Base-by-base conservation (phyloP, 2,329 filamentous ascomycete species). In the Penicillium sp. region DNA sequence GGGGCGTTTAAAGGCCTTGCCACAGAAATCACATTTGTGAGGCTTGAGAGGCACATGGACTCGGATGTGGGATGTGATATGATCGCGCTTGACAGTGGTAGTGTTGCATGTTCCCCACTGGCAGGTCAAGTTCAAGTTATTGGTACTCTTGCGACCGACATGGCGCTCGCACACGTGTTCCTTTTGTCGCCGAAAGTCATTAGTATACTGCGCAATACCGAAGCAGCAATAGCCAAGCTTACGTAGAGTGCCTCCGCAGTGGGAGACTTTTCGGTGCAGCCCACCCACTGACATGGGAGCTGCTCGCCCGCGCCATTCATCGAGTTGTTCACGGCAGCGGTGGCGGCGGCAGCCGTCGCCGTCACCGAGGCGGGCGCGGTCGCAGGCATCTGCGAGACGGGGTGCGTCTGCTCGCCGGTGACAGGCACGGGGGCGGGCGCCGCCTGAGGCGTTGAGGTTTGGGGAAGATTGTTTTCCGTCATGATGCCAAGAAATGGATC, bases 31-130 rank as follows among this genome's bases (percentile, higher is more conserved):
- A 74, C 94, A 99, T 76, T 96, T 97, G 79, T 99, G 94, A 62
- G 94, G 94, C 81, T 99, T 99, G 55, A 99, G 80, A 1, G 94
- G 94, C n/a, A 99, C 92, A 72, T 99, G 94, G 48, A 97, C 94
- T 60, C 94, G 90, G 65, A 99, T 96, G 75, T 99, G 94, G 45
- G 94, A 97, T 45, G 94, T 99, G 75, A 99, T 99, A 77, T 99
- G 94, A 68, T 97, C 94, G 66, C 94, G 90, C 82, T 99, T 97
- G 71, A 97, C 92, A 2, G 92, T 97, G 43, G 92, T 96, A 20
- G 92, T 97, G 58, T 91, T 86, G 78, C 94, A 99, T 59, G 87
- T 88, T 64, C 92, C 94, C 94, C 94, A 99, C 71, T 95, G 90
- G 76, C 94, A 99, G 48, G 91, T 96, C 70, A 99, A 76, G 74